Base-by-base conservation (phyloP, 2,329 filamentous ascomycete genomes). In the Trichoderma harzianum region DNA sequence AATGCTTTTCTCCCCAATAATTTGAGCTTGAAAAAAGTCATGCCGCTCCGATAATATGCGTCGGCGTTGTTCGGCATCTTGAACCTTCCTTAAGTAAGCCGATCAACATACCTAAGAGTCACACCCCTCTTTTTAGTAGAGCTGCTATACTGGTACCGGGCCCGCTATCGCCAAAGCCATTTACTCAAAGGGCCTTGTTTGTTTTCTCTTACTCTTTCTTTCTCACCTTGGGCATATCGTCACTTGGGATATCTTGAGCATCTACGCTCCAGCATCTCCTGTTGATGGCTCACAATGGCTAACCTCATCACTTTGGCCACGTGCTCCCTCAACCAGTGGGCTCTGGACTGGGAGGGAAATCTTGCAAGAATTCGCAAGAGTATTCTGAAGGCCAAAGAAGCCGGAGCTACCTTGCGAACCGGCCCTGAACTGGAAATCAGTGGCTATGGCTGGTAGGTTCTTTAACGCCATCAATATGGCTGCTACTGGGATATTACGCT, bases 291-390 rank as follows among this genome's bases (percentile, higher is more conserved):
- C 16, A 34, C 53, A 34, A 67, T 67, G 64, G 30, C 66, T 32
- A 57, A 69, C 18, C 55, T 69, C 24, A 69, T 69, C 24, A 69
- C 66, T 47, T 8, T 69, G 12, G 66, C 66, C 36, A 69, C 66
- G 36, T 69, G 66, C 55, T 60, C 53, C n/a, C 63, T 66, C 63
- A 66, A 66, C 47, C 63, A 66, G 63, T 66, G 47, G 61, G 63
- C 63, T 3, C 53, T 71, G 26, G 63, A 71, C 26, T 67, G 84
- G 90, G 24, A 87, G 73, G 90, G 90, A 47, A 93, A 93, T 76
- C 80, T 84, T 2, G 84, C 86, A 63, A 84, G 91, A 21, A 92
- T 93, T 74, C 85, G 90, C 21, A 84, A 91, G 78, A 89, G 87
- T 70, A 90, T 92, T 75, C 83, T 81, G 43, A 75, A 81, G 30